These are phyloP conservation scores for Penicillium turbatum DNA, from an alignment of 495 filamentous ascomycete species.

Conservation along the genomic window DNA sequence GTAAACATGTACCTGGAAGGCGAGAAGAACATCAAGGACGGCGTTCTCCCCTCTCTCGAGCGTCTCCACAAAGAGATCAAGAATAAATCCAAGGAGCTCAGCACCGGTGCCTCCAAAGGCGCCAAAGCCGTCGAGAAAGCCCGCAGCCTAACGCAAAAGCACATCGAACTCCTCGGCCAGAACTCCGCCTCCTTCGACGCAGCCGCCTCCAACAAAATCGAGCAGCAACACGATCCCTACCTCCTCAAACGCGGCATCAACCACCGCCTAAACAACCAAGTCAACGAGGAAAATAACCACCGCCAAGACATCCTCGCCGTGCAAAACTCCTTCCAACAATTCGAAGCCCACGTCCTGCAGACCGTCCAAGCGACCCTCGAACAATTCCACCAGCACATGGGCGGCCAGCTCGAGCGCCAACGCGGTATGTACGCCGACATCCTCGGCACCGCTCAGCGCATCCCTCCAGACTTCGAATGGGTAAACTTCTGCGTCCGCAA, in stretches of 20 bases:
- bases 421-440: conserved; percentile 80
- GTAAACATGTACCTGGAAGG: conserved; percentile 82
- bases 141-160: conserved; percentile 80
- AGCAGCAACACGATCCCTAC: conserved; percentile 77
- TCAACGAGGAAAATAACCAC: conserved; percentile 92
- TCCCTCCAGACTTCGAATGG: conserved; percentile 93
- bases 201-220: conserved; percentile 57
- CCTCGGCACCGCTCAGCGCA: conserved; percentile 65
- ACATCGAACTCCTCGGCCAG: conserved; percentile 89
- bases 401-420: conserved; percentile 74
- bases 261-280: conserved; percentile 82
- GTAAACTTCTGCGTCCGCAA: conserved; percentile 70
- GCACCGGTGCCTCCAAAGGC: conserved; percentile 75
- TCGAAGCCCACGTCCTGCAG: conserved; percentile 80
- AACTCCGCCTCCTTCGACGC: conserved; percentile 72
- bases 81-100: conserved; percentile 84
- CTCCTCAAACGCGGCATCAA: conserved; percentile 75
- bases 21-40: conserved; percentile 77
- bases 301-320: conserved; percentile 82
- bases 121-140: conserved; percentile 90
- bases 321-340: conserved; percentile 81
- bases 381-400: conserved; percentile 71
- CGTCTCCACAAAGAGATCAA: conserved; percentile 94
- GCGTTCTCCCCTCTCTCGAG: conserved; percentile 81
- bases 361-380: conserved; percentile 78